phyloP scores from a whole-genome alignment of 129 eudicot genomes.

The Cynara cardunculus region DNA sequence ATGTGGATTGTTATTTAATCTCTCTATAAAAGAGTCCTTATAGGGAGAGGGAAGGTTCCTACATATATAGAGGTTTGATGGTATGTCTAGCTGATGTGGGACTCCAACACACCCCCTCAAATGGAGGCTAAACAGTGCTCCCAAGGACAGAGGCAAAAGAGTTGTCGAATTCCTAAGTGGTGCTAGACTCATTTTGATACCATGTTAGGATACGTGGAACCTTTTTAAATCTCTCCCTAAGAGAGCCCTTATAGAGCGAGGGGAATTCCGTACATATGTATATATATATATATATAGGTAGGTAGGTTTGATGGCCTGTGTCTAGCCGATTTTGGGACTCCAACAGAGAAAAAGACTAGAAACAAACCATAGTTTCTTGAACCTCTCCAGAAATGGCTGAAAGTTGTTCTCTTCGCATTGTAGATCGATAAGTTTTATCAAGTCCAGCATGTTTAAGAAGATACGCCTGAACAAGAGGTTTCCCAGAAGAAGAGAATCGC shows the following conservation, averaged over 20 bases:
- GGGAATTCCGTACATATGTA: no score
- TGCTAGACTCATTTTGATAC: not conserved
- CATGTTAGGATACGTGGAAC: not conserved
- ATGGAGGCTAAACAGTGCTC: not conserved
- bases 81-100: not conserved
- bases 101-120: not conserved
- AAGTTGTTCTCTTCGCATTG: slow-evolving; percentile 52
- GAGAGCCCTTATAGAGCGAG: not conserved
- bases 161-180: not conserved
- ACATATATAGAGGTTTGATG: not conserved
- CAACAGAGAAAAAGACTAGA: not conserved
- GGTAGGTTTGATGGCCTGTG: no score
- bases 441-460: slow-evolving; percentile 67
- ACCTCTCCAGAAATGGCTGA: slow-evolving; percentile 30
- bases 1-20: not conserved
- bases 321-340: not conserved
- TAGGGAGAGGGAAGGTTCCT: not conserved
- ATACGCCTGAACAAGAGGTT: slow-evolving; percentile 49
- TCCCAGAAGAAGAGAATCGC: slow-evolving; percentile 60
- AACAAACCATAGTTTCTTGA: slow-evolving; percentile 40
- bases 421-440: slow-evolving; percentile 44
- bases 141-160: no score
- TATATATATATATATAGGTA: no score
- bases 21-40: not conserved
- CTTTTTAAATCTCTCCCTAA: not conserved